Evolutionary conservation across 1,284 basidiomycete genomes (phyloP).

Genomic region (Ceratobasidium papillatum): DNA sequence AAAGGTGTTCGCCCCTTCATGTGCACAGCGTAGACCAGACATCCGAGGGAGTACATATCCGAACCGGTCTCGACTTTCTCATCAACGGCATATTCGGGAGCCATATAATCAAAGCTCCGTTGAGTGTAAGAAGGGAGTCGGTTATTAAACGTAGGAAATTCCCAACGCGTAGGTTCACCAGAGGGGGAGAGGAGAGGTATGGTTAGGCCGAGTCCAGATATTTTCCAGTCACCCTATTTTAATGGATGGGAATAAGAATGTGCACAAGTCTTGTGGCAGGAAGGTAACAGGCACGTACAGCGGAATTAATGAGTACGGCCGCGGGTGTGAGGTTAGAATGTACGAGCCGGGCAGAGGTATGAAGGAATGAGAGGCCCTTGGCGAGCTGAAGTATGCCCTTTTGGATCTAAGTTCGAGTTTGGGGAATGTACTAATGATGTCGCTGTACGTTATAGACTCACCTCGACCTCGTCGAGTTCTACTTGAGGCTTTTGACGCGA

Average conservation of each 20-base stretch:
- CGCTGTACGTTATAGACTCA: slow-evolving; percentile 52
- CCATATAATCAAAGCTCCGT: slow-evolving; percentile 94
- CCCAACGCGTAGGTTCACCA: slow-evolving; percentile 81
- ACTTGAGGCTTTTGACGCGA: slow-evolving; percentile 55
- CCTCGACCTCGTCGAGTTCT: slow-evolving; percentile 91
- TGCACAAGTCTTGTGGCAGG: slow-evolving; percentile 29
- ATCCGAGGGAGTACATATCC: slow-evolving; percentile 95
- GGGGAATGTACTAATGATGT: slow-evolving; percentile 35
- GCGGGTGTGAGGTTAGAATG: slow-evolving; percentile 92
- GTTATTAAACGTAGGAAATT: slow-evolving; percentile 88
- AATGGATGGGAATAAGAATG: not conserved
- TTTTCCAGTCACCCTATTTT: slow-evolving; percentile 96
- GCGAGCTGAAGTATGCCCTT: slow-evolving; percentile 95
- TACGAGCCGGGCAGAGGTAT: slow-evolving; percentile 88
- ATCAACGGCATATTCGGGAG: slow-evolving; percentile 94
- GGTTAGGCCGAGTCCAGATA: slow-evolving; percentile 88
- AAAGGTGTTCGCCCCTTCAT: slow-evolving; percentile 79
- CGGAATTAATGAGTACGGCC: slow-evolving; percentile 82
- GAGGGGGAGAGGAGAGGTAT: slow-evolving; percentile 78
- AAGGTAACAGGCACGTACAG: slow-evolving; percentile 62
- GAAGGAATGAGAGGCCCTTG: slow-evolving; percentile 92
- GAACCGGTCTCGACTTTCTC: slow-evolving; percentile 85
- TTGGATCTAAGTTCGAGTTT: slow-evolving; percentile 73
- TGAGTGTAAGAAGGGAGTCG: slow-evolving; percentile 84
- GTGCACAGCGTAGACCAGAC: slow-evolving; percentile 89